Conservation (phyloP, 1,139 yeast genomes). For the Komagataea norvegica region DNA sequence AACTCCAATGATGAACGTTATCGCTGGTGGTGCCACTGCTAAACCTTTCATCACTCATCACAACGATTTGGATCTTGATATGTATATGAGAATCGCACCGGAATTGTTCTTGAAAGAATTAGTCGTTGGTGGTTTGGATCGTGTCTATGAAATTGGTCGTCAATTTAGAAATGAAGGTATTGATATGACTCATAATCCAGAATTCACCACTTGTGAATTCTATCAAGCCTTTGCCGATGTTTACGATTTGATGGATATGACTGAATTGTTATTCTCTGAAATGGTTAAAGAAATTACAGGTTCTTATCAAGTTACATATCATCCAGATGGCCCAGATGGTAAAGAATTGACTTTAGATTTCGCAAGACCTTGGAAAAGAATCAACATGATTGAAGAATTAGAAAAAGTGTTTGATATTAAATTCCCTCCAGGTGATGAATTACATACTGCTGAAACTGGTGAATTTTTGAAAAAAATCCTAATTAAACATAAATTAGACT, state of each 20-base stretch:
- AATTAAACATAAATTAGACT: slow-evolving; percentile 77
- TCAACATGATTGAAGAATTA: slow-evolving; percentile 93
- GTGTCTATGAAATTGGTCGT: slow-evolving; percentile 98
- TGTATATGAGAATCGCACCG: slow-evolving; percentile 98
- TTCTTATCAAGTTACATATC: slow-evolving; percentile 76
- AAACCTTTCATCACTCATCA: slow-evolving; percentile 97
- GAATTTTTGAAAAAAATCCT: slow-evolving; percentile 79
- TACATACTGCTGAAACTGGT: slow-evolving; percentile 93
- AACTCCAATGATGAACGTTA: slow-evolving; percentile 97
- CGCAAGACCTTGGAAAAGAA: slow-evolving; percentile 97
- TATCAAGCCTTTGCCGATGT: slow-evolving; percentile 95
- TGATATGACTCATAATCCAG: slow-evolving; percentile 97
- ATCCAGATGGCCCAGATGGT: slow-evolving; percentile 77
- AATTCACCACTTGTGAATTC: slow-evolving; percentile 96
- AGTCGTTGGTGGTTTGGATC: slow-evolving; percentile 97
- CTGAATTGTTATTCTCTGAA: slow-evolving; percentile 89
- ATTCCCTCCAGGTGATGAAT: slow-evolving; percentile 93
- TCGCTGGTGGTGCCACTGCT: slow-evolving; percentile 99
- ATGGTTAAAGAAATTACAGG: slow-evolving; percentile 97
- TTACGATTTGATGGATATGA: slow-evolving; percentile 93
- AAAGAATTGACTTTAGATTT: slow-evolving; percentile 79
- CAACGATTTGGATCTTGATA: slow-evolving; percentile 91
- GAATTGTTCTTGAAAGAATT: slow-evolving; percentile 94
- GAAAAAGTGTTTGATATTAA: slow-evolving; percentile 82
- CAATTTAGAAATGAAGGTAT: slow-evolving; percentile 99